Conservation (phyloP, 2,329 filamentous ascomycete species). For the Aspergillus sergii region DNA sequence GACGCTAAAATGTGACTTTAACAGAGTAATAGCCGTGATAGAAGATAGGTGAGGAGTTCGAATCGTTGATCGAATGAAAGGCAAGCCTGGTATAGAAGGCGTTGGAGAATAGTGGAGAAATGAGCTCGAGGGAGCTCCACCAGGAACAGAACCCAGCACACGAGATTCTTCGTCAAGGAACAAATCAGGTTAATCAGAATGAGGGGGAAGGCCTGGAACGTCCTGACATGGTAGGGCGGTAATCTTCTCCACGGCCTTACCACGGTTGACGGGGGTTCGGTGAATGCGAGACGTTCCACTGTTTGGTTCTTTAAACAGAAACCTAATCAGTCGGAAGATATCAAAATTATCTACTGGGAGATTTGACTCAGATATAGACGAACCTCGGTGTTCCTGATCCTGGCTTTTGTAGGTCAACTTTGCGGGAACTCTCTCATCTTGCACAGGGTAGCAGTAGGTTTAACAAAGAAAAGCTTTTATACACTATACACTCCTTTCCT, state of each 20-base stretch:
- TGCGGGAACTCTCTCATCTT: background rate
- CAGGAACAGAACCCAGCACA: background rate
- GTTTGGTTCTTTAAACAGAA: background rate
- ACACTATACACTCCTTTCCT: too few species aligned
- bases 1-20: background rate
- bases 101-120: background rate
- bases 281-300: background rate
- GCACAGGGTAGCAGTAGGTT: background rate
- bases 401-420: background rate
- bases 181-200: background rate
- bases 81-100: background rate
- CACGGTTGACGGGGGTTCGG: too few species aligned
- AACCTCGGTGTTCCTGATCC: background rate
- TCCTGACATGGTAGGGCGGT: background rate
- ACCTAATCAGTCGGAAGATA: background rate
- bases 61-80: background rate
- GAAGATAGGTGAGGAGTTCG: background rate
- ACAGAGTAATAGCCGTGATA: background rate
- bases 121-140: background rate
- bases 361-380: background rate
- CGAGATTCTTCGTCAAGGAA: background rate
- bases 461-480: background rate
- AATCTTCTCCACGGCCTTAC: background rate
- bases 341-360: background rate
- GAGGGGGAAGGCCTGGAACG: background rate